Conservation (phyloP, 2,329 filamentous ascomycete genomes). For the Zasmidium angulare region DNA sequence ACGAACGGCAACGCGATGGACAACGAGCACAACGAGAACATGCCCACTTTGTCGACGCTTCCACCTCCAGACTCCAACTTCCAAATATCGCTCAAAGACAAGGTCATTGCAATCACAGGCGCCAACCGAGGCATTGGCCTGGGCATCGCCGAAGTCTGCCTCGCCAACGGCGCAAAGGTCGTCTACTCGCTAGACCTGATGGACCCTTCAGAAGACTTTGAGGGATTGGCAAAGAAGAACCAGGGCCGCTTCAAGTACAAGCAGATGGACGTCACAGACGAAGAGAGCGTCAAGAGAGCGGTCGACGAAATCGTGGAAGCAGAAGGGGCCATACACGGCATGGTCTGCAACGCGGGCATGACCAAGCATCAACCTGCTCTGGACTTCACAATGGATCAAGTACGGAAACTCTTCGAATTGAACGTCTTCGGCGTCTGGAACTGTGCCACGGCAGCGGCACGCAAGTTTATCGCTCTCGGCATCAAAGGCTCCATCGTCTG, state of each 20-base stretch:
- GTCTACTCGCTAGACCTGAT: conserved; percentile 34
- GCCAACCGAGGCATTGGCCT: conserved; percentile 32
- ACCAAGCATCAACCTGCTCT: conserved; percentile 35
- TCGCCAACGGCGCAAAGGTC: conserved; percentile 29
- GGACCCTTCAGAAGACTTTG: conserved; percentile 32
- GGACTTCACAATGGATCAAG: conserved; percentile 32
- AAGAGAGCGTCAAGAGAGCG: conserved; percentile 28
- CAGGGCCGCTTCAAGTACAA: conserved; percentile 30
- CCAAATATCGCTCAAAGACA: conserved; percentile 46
- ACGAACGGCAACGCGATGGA: conserved; percentile 18
- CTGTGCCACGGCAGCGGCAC: conserved; percentile 43
- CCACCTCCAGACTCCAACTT: conserved; percentile 47
- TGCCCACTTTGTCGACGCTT: conserved; percentile 41
- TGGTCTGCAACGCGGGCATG: conserved; percentile 33
- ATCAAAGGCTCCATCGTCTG: conserved; percentile 49
- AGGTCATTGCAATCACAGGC: conserved; percentile 43
- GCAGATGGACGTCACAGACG: conserved; percentile 32
- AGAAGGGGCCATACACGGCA: conserved; percentile 29
- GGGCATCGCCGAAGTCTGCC: conserved; percentile 34
- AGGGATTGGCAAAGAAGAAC: conserved; percentile 27
- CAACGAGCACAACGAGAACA: conserved; percentile 18
- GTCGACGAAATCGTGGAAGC: conserved; percentile 28
- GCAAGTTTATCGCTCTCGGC: conserved; percentile 47
- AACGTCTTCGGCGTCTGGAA: conserved; percentile 51
- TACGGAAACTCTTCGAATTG: conserved; percentile 31